Evolutionary conservation across 805 yeast species (phyloP), one percentile per base, ranked within the genome.

Genomic region (Candida ipomoeae): DNA sequence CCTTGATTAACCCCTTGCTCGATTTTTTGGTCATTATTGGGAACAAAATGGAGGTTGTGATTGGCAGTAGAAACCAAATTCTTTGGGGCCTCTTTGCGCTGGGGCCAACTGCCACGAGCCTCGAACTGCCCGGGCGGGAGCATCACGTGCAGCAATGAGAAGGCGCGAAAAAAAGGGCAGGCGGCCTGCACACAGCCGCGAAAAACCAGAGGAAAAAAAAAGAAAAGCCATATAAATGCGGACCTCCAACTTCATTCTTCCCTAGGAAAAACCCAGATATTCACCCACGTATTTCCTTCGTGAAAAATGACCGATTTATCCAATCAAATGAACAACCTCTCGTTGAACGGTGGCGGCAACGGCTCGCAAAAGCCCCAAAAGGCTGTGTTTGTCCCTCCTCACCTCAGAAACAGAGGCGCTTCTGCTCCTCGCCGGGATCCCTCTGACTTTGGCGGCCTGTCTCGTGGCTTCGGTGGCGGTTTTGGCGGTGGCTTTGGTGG

Each of bases 261-360:
- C 36, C 35, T n/a, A 15, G 46, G 46, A 35, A 44, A 44, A 44
- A 2, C 34, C 21, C 17, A 7, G 13, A 35, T 44, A 35, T 31
- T 44, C 17, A 11, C 40, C 10, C 36, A 23, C 23, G 36, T 35
- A 34, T 44, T 44, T 44, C 40, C 46, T 44, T 26, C 31, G 41
- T 45, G 56, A 78, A 65, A 53, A 53, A 82, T 82, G 86, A 69
- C 85, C 62, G 83, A 82, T 65, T 69, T 82, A 65, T 72, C 81
- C 59, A 74, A 78, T 66, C 76, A 78, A 63, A 71, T 82, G 77
- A 75, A 77, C 68, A 76, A 81, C 63, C 75, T 82, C 60, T 77
- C 75, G 62, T 76, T 82, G 55, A 67, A 70, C 61, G 76, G 66
- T 49, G 65, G 61, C 52, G 66, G 54, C 39, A 56, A 62, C 48